Evolutionary conservation across 768 basidiomycete species (phyloP), one percentile per base, ranked within the genome.

Genomic region (Lentinula sp.): DNA sequence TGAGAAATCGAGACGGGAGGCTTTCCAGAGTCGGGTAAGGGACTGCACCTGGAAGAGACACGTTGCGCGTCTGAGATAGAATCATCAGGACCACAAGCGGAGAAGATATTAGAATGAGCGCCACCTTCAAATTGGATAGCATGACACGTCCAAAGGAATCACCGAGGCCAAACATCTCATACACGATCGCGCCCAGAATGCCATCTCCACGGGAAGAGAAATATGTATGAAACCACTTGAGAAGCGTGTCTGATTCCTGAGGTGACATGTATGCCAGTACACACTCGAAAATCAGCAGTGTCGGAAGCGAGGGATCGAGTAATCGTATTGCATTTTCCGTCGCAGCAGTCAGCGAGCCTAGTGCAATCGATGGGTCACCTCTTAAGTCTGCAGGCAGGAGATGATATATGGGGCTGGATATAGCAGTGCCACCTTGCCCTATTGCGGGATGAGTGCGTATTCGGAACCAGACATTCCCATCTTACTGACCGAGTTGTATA

Each of bases 131-230:
- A 72, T 98, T 98, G 50, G 82, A 83, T 60, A 88, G 74, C 95
- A 99, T 98, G 20, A 98, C 91, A 35, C 81, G 80, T n/a, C 96
- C 97, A 73, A 98, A 98, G 0, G 85, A 67, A 69, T 98, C 96
- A 18, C 85, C 79, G 4, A 98, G 76, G 1, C 87, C 89, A 69
- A 93, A 95, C 91, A 98, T 98, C 70, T 98, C 96, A 68, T 98
- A 98, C 16, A 94, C 80, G 8, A 93, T 72, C 2, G 80, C 82
- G 32, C 85, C 86, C 1, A 85, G 75, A 1, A 77, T 68, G 6
- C 70, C 70, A 10, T 60, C 63, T 10, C 52, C 56, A n/a, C 63
- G 62, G 33, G 65, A 57, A 18, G 75, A 69, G 67, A 84, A 86
- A 60, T 79, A 79, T 59, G 82, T 75, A 2, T 81, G 77, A 68